These are phyloP conservation scores for Malus sieversii DNA, from an alignment of 306 rosid species.

Conservation along the genomic window DNA sequence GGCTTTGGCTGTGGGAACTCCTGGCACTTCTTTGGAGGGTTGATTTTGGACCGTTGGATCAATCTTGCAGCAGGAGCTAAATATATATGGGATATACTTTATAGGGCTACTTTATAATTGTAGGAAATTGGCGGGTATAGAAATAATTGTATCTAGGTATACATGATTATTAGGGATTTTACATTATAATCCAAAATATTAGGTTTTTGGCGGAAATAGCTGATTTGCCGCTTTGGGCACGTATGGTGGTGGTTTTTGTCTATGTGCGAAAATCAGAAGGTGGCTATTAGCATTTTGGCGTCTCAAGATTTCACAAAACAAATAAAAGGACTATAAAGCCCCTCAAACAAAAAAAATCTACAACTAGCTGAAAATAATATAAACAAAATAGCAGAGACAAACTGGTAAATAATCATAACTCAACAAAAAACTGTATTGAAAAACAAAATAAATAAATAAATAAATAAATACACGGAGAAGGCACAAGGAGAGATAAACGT, in stretches of 20 bases:
- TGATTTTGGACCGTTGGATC: neutral
- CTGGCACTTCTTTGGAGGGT: conserved; percentile 8
- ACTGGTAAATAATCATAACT: too few relatives aligned
- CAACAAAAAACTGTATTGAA: too few relatives aligned
- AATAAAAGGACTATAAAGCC: too few relatives aligned
- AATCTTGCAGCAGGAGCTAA: neutral
- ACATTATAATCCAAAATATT: neutral
- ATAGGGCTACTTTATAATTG: neutral
- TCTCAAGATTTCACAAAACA: too few relatives aligned
- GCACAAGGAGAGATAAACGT: too few relatives aligned
- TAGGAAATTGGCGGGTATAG: neutral
- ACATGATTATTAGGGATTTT: too few relatives aligned
- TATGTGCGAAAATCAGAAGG: neutral
- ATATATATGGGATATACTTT: neutral
- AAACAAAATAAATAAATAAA: too few relatives aligned
- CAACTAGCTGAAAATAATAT: too few relatives aligned
- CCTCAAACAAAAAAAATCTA: too few relatives aligned
- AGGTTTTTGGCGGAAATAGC: neutral
- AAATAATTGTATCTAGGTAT: neutral
- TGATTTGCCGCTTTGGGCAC: neutral
- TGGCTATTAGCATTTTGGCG: neutral
- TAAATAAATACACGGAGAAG: too few relatives aligned
- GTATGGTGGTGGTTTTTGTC: neutral
- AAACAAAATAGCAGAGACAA: too few relatives aligned
- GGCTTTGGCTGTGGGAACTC: conserved; percentile 5